Conservation (phyloP, 371 early-diverging fungal genomes). For the Mortierella sp. region DNA sequence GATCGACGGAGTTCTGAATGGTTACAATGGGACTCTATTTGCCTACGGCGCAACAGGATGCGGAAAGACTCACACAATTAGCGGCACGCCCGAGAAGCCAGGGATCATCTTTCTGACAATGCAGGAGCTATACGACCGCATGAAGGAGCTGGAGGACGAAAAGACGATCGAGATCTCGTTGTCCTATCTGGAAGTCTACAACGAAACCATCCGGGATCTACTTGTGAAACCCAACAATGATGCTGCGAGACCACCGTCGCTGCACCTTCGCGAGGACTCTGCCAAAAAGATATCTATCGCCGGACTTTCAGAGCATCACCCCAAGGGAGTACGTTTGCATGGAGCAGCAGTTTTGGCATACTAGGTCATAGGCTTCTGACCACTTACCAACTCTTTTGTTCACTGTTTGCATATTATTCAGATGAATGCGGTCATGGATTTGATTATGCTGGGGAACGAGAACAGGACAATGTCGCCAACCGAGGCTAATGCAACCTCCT, state of each 20-base stretch:
- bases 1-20: constrained; percentile 64
- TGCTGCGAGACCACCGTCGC: constrained; percentile 23
- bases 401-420: background rate
- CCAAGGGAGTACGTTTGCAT: constrained; percentile 39
- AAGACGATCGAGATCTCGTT: constrained; percentile 65
- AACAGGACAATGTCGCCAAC: constrained; percentile 78
- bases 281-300: constrained; percentile 66
- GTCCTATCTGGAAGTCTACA: constrained; percentile 95
- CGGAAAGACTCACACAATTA: constrained; percentile 83
- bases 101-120: constrained; percentile 82
- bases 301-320: constrained; percentile 62
- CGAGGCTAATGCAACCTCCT: constrained; percentile 83
- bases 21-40: constrained; percentile 80
- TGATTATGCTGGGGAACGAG: constrained; percentile 71
- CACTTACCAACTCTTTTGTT: background rate
- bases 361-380: too few species aligned
- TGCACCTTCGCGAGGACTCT: constrained; percentile 84
- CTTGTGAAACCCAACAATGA: constrained; percentile 58
- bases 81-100: constrained; percentile 71
- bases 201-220: constrained; percentile 94
- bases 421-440: constrained; percentile 67
- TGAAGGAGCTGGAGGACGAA: constrained; percentile 62
- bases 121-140: constrained; percentile 76
- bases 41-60: constrained; percentile 89
- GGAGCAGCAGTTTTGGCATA: too few species aligned